These are phyloP conservation scores for Monocercomonoides exilis DNA, from an alignment of 78 protist genomes.

Conservation along the genomic window DNA sequence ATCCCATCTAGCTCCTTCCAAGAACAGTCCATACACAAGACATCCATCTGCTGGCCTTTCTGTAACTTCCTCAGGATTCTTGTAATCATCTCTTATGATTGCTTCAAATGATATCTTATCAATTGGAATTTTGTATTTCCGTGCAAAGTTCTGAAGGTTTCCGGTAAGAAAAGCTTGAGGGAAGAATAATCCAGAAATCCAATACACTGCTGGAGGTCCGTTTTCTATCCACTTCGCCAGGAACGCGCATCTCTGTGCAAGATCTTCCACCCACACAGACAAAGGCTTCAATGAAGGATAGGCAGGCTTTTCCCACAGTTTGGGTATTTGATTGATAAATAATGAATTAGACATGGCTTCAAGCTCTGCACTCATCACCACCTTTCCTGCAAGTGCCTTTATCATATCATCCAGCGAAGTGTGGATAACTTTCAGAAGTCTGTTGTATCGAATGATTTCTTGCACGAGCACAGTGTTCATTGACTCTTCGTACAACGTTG, in stretches of 20 bases:
- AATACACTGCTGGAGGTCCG: conserved; percentile 48
- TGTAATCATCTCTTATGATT: background rate
- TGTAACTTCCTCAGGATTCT: background rate
- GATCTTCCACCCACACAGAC: conserved; percentile 61
- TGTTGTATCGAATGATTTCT: conserved; percentile 67
- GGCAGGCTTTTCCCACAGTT: conserved; percentile 26
- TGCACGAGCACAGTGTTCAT: conserved; percentile 67
- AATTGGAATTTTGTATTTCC: conserved; percentile 48
- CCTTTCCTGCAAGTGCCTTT: conserved; percentile 66
- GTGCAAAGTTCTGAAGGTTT: conserved; percentile 65
- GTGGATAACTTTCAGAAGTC: conserved; percentile 34
- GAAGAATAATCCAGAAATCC: conserved; percentile 74
- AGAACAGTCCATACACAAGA: conserved; percentile 40
- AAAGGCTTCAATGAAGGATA: conserved; percentile 72
- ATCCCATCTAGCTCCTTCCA: conserved; percentile 51
- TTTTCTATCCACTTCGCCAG: conserved; percentile 55
- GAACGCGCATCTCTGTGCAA: conserved; percentile 45
- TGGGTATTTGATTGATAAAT: conserved; percentile 46
- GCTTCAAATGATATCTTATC: conserved; percentile 53
- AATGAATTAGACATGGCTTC: conserved; percentile 46
- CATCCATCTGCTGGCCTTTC: conserved; percentile 44
- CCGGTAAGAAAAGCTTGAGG: conserved; percentile 86
- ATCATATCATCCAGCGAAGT: conserved; percentile 36
- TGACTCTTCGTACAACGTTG: conserved; percentile 47
- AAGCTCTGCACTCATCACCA: conserved; percentile 56